phyloP scores from a whole-genome alignment of 2,329 filamentous ascomycete species.

The Epichloe coenophiala region DNA sequence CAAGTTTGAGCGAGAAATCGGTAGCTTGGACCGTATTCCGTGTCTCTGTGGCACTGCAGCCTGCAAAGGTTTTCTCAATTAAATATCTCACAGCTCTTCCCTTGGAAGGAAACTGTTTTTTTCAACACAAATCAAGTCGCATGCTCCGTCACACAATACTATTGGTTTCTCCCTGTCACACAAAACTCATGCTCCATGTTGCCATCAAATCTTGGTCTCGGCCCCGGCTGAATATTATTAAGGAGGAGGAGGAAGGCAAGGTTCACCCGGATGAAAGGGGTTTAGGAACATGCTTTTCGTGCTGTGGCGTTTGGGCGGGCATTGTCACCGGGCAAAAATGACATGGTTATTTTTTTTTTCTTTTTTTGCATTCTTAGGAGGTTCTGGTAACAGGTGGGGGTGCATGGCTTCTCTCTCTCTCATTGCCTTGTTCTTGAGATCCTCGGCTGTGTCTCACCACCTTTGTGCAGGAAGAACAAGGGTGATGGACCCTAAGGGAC shows the following conservation, averaged over 20 bases:
- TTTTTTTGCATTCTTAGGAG: not conserved
- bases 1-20: slow-evolving; percentile 97
- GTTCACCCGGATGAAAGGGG: not conserved
- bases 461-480: not conserved
- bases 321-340: slow-evolving; percentile 1
- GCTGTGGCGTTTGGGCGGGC: slow-evolving; percentile 6
- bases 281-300: too few species aligned
- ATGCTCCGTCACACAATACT: not conserved
- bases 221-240: too few species aligned
- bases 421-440: not conserved
- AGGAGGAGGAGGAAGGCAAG: not conserved
- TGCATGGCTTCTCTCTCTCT: not conserved
- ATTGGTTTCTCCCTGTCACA: not conserved
- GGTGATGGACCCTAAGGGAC: not conserved
- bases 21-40: slow-evolving; percentile 86
- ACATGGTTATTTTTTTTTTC: not conserved
- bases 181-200: not conserved
- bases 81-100: slow-evolving; percentile 17
- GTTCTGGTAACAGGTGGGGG: not conserved
- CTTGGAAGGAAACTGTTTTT: not conserved
- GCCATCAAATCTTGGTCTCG: not conserved
- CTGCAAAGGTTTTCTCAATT: slow-evolving; percentile 99
- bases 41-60: slow-evolving; percentile 92
- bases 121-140: not conserved
- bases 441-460: not conserved